Base-by-base conservation (phyloP, 2,329 filamentous ascomycete genomes). In the Penicillium capsulatum region DNA sequence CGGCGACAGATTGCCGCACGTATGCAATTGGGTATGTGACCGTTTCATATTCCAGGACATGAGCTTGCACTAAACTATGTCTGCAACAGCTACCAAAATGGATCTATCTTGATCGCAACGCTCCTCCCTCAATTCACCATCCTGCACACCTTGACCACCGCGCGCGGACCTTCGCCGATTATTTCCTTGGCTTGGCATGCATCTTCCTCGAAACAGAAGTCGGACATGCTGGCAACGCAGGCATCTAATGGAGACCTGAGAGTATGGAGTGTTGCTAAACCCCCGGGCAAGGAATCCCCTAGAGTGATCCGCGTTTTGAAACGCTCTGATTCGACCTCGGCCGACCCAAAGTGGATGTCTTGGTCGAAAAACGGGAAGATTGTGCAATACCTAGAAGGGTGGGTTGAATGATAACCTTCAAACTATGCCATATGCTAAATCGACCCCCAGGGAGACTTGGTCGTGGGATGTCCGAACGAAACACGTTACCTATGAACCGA, bases 401-500 rank as follows among this genome's bases (percentile, higher is more conserved):
- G 74, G 71, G 86, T 79, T 8, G 3, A 35, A 13, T 27, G n/a
- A n/a, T n/a, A 14, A 24, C 14, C 10, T 26, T 39, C 28, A 31
- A 36, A 22, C 5, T 5, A 22, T 5, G 19, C 19, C 19, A n/a
- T n/a, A n/a, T n/a, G n/a, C n/a, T n/a, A n/a, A n/a, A n/a, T n/a
- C n/a, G n/a, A n/a, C n/a, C n/a, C n/a, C n/a, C 48, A 89, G 90
- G 39, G 86, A 95, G 74, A 95, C 90, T 26, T 82, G 86, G 55
- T 84, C 89, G 42, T 98, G 92, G 91, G 92, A 98, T 72, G 92
- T 98, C 31, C 80, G 90, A 48, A 98, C 92, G n/a, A 97, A 97
- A 63, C 84, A 94, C 59, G 89, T 98, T 53, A 90, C 88, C 3
- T 94, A 82, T 65, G 90, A 96, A 57, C 77, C 79, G 42, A 86